Base-by-base conservation (phyloP, 2,329 filamentous ascomycete species). In the Xylaria sp. region DNA sequence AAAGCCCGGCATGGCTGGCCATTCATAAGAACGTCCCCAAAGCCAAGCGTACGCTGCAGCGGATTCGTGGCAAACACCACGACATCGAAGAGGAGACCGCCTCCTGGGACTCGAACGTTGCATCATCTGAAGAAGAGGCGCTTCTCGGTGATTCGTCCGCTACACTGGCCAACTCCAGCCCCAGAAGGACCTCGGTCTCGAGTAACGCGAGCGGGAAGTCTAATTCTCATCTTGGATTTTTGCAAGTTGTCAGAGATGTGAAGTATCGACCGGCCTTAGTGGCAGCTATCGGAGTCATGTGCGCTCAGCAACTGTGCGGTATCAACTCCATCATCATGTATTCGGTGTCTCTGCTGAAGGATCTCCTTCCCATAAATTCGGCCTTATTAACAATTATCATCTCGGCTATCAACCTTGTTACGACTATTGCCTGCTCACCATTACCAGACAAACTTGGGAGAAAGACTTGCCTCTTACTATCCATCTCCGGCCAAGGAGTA, bases 261-360 rank as follows among this genome's bases (percentile, higher is more conserved):
- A 82, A 88, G 9, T 92, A 92, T 75, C 88, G 91, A 2, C 90
- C 89, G 0, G 92, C 92, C 62, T 90, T 97, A 63, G 86, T 96
- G 69, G 94, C 94, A 4, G 93, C 97, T 3, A 87, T 97, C 13
- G 94, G 93, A 0, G 91, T 97, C 74, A 98, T 98, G 94, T 86
- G 94, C 68, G 91, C 93, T 0, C 96, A 98, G 79, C 96, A 99
- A 80, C 86, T 98, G 46, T 95, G 92, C 68, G 95, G 94, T 56
- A 95, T 98, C 83, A 98, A 99, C 86, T 95, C 92, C 68, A 95
- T 98, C 77, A 92, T 98, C 81, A 98, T 99, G 94, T 99, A 99
- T 81, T 97, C 94, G 1, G 96, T 98, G 6, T 94, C 93, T 0
- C 89, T 99, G 0, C 87, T 99, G 15, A 89, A 92, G 39, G 90